These are phyloP conservation scores for Chaetoceros muelleri DNA, from an alignment of 108 stramenopile species.

Conservation along the genomic window DNA sequence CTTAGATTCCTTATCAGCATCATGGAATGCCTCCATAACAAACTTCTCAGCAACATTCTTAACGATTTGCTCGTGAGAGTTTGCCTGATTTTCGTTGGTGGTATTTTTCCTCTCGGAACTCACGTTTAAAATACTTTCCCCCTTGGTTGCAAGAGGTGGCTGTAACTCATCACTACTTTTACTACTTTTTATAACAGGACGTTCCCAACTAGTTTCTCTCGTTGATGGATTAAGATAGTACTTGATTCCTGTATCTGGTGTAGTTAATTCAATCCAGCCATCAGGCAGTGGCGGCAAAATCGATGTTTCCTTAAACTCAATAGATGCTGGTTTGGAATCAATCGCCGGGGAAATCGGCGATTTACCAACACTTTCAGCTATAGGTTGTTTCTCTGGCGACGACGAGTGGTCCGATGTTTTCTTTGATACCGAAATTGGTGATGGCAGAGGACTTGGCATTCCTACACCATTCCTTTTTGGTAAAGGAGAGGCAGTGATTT, in stretches of 20 bases:
- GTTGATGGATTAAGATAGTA: constrained; percentile 10
- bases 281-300: background rate
- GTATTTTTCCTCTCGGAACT: background rate
- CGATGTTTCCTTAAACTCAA: background rate
- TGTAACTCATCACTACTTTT: background rate
- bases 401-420: no score
- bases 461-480: no score
- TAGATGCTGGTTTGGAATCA: no score
- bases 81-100: background rate
- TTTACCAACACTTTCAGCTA: no score
- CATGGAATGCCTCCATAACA: no score
- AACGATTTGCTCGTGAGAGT: background rate
- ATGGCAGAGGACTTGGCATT: no score
- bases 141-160: background rate
- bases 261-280: background rate
- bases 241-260: constrained; percentile 6
- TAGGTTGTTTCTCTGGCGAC: no score
- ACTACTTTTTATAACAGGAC: background rate
- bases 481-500: background rate
- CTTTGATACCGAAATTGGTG: no score
- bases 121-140: background rate
- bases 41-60: background rate
- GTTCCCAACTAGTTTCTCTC: constrained; percentile 17
- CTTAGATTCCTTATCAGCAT: no score
- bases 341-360: no score